phyloP scores from a whole-genome alignment of 164 flowering plant genomes.

The Aristolochia contorta region DNA sequence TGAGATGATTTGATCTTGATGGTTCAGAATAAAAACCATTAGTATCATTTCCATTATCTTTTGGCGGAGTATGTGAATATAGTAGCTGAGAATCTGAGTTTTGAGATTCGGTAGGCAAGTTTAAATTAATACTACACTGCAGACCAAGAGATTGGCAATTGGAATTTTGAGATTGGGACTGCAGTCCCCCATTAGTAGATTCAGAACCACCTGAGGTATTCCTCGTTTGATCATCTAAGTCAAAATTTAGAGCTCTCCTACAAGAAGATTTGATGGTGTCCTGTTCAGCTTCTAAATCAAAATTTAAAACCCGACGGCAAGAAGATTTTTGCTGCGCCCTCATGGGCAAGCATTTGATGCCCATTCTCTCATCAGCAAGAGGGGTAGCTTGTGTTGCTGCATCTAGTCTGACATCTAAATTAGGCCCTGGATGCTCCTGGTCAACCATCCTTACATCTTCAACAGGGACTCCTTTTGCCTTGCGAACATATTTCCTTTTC shows the following conservation, averaged over 20 bases:
- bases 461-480: constrained; percentile 8
- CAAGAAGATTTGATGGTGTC: constrained; percentile 4
- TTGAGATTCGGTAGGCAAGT: no score
- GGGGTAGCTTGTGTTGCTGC: neutral
- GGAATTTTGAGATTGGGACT: neutral
- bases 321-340: constrained; percentile 21
- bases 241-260: neutral
- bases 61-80: neutral
- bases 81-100: no score
- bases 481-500: constrained; percentile 16
- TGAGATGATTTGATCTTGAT: no score
- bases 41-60: neutral
- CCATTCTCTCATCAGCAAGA: constrained; percentile 5
- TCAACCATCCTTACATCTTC: neutral
- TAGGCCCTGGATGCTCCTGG: neutral
- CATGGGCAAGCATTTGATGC: no score
- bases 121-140: no score
- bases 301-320: constrained; percentile 49
- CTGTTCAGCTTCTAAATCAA: constrained; percentile 27
- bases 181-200: constrained; percentile 4
- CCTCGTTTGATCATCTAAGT: neutral
- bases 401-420: no score
- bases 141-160: no score
- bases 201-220: neutral
- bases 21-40: no score